phyloP scores from a whole-genome alignment of 23 red algal genomes.

The Cyanidioschyzon merolae region DNA sequence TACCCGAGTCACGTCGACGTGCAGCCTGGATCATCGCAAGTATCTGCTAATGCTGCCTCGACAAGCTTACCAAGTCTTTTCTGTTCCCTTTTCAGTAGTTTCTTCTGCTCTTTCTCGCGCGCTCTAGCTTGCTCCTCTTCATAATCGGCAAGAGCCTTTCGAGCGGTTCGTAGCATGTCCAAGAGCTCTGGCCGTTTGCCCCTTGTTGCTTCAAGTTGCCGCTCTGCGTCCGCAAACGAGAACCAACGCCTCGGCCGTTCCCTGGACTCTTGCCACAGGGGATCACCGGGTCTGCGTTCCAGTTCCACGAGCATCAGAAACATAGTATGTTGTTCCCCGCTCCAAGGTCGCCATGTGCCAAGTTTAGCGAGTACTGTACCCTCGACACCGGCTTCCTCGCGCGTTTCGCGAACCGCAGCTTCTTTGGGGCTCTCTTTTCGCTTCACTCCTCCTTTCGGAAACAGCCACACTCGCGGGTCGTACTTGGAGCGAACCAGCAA shows the following conservation, averaged over 20 bases:
- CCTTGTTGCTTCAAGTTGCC: neutral
- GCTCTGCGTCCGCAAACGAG: slow-evolving; percentile 42
- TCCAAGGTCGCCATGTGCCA: slow-evolving; percentile 39
- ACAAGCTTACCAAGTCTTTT: neutral
- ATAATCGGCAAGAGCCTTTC: slow-evolving; percentile 19
- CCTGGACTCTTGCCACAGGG: slow-evolving; percentile 51
- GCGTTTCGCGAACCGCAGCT: slow-evolving; percentile 70
- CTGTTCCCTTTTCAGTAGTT: neutral
- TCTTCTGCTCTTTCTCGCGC: neutral
- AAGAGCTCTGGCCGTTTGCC: slow-evolving; percentile 44
- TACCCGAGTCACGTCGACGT: too few species aligned
- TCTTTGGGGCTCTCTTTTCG: slow-evolving; percentile 41
- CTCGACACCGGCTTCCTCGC: slow-evolving; percentile 72
- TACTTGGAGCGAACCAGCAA: slow-evolving; percentile 68
- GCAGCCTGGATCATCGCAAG: too few species aligned
- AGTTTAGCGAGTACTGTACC: slow-evolving; percentile 55
- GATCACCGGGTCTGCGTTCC: slow-evolving; percentile 19
- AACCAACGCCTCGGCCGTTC: slow-evolving; percentile 49
- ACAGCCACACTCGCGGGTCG: slow-evolving; percentile 54
- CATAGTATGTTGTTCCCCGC: slow-evolving; percentile 54
- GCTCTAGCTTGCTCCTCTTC: neutral
- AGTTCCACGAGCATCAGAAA: slow-evolving; percentile 53
- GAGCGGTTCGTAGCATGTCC: slow-evolving; percentile 49
- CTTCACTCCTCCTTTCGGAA: slow-evolving; percentile 86
- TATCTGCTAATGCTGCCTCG: too few species aligned